A percentile compares a stretch with the other conserved stretches of the same genome.
Evolutionary conservation across 2,329 filamentous ascomycete species (phyloP).

Genomic region (Penicillium corylophilum): DNA sequence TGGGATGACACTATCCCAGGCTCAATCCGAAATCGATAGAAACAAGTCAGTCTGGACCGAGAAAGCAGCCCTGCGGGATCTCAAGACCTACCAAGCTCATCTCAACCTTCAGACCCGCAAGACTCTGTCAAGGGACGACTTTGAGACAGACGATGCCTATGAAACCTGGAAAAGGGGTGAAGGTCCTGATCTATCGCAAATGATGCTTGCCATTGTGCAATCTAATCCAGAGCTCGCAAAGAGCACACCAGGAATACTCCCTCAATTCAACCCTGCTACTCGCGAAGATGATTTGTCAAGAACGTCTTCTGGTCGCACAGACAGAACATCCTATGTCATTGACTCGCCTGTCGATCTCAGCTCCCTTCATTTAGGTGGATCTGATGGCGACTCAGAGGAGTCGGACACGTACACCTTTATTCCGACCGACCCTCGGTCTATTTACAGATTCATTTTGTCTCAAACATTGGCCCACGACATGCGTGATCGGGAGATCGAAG

Average conservation of each 20-base stretch:
- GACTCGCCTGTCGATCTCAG: constrained; percentile 65
- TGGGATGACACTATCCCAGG: constrained; percentile 71
- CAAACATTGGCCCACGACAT: constrained; percentile 68
- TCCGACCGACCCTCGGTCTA: constrained; percentile 75
- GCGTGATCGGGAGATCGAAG: constrained; percentile 53
- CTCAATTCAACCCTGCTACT: constrained; percentile 52
- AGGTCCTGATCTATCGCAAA: constrained; percentile 78
- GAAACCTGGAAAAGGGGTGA: constrained; percentile 91
- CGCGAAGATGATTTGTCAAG: constrained; percentile 48
- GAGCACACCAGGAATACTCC: constrained; percentile 63
- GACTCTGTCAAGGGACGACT: constrained; percentile 79
- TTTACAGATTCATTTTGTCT: constrained; percentile 78
- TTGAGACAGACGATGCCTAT: constrained; percentile 85
- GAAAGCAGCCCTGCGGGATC: constrained; percentile 81
- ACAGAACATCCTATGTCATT: constrained; percentile 54
- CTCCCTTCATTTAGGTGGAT: constrained; percentile 60
- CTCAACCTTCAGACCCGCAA: constrained; percentile 75
- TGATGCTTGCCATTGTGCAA: constrained; percentile 88
- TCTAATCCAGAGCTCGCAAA: constrained; percentile 83
- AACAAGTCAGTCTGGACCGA: constrained; percentile 84
- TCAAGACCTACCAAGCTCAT: constrained; percentile 90
- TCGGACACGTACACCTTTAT: constrained; percentile 79
- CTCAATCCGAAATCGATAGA: constrained; percentile 83
- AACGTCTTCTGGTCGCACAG: constrained; percentile 45
- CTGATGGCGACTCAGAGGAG: constrained; percentile 41